Evolutionary conservation across 805 yeast genomes (phyloP).

Genomic region (Clavispora phyllophila): DNA sequence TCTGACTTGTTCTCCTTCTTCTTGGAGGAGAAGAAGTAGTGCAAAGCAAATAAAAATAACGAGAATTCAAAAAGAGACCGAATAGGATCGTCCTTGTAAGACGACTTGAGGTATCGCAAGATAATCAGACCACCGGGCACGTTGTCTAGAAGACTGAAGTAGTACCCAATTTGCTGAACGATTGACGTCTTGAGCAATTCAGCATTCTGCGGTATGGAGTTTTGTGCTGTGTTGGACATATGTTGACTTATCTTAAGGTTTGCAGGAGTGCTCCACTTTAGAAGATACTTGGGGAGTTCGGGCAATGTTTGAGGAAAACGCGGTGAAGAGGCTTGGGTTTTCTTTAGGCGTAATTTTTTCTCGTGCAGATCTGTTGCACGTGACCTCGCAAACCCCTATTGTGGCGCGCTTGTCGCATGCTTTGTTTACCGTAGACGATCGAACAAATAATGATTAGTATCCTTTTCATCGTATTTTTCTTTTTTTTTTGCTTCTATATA

Average conservation of each 20-base stretch:
- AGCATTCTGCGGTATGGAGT: constrained; percentile 32
- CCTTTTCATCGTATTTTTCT: too few species aligned
- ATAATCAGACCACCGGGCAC: constrained; percentile 57
- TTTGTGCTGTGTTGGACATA: neutral
- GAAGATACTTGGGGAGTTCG: neutral
- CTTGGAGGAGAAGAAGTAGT: constrained; percentile 75
- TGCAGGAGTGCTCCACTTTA: neutral
- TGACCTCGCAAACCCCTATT: neutral
- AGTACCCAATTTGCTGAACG: constrained; percentile 29
- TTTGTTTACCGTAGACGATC: too few species aligned
- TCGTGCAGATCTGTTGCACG: neutral
- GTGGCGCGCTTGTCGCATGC: neutral
- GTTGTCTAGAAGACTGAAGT: constrained; percentile 30
- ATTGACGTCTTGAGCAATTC: constrained; percentile 31
- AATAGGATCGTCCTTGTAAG: constrained; percentile 91
- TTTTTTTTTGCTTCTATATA: too few species aligned
- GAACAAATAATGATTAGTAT: too few species aligned
- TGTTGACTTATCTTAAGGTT: neutral
- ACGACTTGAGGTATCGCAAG: constrained; percentile 70
- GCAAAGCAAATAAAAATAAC: constrained; percentile 73
- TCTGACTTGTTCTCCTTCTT: constrained; percentile 72
- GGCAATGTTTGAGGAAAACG: neutral
- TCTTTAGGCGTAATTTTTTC: neutral
- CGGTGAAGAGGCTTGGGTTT: neutral
- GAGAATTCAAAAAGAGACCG: constrained; percentile 78